Conservation (phyloP, 768 basidiomycete species). For the Rubroboletus pulcherrimus region DNA sequence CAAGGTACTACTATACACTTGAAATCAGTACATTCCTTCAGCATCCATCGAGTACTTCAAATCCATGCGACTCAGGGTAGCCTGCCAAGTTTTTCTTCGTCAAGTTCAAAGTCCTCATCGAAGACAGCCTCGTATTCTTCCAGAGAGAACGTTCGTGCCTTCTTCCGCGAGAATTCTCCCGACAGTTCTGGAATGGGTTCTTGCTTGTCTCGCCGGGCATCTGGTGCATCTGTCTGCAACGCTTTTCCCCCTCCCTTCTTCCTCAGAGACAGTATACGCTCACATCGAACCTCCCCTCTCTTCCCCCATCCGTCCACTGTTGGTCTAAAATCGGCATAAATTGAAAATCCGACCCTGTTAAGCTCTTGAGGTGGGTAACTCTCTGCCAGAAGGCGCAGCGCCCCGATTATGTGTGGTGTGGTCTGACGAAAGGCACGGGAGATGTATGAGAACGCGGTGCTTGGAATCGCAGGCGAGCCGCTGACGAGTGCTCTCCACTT, state of each 20-base stretch:
- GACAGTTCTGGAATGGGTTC: slow-evolving; percentile 4
- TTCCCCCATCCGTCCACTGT: slow-evolving; percentile 81
- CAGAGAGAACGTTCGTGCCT: slow-evolving; percentile 34
- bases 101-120: slow-evolving; percentile 46
- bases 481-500: slow-evolving; percentile 84
- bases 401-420: slow-evolving; percentile 72
- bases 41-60: background rate
- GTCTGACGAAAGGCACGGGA: slow-evolving; percentile 77
- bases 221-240: slow-evolving; percentile 8
- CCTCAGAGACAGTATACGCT: slow-evolving; percentile 60
- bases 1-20: slow-evolving; percentile 10
- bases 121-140: slow-evolving; percentile 53
- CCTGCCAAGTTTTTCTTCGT: slow-evolving; percentile 38
- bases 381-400: slow-evolving; percentile 62
- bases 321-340: slow-evolving; percentile 89
- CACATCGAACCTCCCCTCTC: slow-evolving; percentile 68
- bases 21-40: slow-evolving; percentile 17
- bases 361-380: slow-evolving; percentile 58
- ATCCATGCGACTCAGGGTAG: slow-evolving; percentile 4
- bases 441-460: slow-evolving; percentile 80
- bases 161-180: slow-evolving; percentile 39
- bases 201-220: background rate
- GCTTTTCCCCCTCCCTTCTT: slow-evolving; percentile 27
- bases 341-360: slow-evolving; percentile 62
- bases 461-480: slow-evolving; percentile 65